Evolutionary conservation across 139 green algal genomes (phyloP).

Genomic region (Picochlorum sp.): DNA sequence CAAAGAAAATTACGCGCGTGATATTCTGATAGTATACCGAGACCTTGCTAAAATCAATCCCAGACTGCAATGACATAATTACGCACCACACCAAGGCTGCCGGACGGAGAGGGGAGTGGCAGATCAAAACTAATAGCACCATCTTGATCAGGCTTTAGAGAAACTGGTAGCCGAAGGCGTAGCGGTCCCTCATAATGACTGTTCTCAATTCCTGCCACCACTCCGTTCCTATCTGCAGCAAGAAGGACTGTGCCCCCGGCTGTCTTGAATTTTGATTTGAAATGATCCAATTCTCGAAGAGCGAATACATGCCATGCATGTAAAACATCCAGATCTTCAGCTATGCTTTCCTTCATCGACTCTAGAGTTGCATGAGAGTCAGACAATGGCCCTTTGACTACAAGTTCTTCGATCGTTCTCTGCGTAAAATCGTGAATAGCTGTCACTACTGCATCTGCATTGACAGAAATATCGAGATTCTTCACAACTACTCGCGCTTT

Average conservation of each 20-base stretch:
- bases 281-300: conserved; percentile 34
- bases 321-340: conserved; percentile 57
- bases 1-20: not conserved
- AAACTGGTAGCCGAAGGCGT: conserved; percentile 32
- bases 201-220: conserved; percentile 41
- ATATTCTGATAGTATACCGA: conserved; percentile 30
- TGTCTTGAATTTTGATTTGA: conserved; percentile 58
- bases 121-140: conserved; percentile 44
- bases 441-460: conserved; percentile 46
- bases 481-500: conserved; percentile 27
- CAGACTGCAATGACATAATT: too few relatives aligned
- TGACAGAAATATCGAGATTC: conserved; percentile 31
- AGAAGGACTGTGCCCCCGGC: conserved; percentile 43
- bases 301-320: conserved; percentile 52
- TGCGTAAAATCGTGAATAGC: conserved; percentile 48
- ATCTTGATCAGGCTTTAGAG: conserved; percentile 39
- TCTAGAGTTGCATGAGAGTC: conserved; percentile 17
- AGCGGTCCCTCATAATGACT: conserved; percentile 62
- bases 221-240: conserved; percentile 38
- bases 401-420: conserved; percentile 39
- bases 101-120: conserved; percentile 39
- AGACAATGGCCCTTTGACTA: conserved; percentile 30
- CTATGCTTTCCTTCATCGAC: conserved; percentile 26
- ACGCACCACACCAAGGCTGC: conserved; percentile 19
- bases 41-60: not conserved